Evolutionary conservation across 768 basidiomycete genomes (phyloP).

Genomic region (Serendipita vermifera): DNA sequence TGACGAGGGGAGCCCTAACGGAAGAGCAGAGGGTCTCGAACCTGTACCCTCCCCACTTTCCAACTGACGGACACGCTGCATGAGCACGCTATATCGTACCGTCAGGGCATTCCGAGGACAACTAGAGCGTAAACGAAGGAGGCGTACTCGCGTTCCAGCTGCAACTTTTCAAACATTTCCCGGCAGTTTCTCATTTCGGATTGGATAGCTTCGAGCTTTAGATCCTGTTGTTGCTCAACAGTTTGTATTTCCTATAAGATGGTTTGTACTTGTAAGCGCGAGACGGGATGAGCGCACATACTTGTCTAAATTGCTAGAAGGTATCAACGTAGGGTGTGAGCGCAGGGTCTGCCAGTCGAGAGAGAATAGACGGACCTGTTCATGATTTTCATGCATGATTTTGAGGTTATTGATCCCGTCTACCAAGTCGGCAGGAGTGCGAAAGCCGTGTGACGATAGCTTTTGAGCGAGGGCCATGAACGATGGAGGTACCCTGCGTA

Average conservation of each 20-base stretch:
- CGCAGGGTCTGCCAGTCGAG: neutral
- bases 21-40: neutral
- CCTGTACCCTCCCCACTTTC: neutral
- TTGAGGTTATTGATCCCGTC: neutral
- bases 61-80: neutral
- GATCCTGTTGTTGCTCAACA: neutral
- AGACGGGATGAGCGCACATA: neutral
- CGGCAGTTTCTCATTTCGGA: neutral
- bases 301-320: slow-evolving; percentile 1
- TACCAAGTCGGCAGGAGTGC: neutral
- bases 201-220: neutral
- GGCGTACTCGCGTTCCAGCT: neutral
- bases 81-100: neutral
- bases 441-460: too few relatives aligned
- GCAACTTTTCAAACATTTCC: neutral
- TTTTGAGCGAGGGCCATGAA: too few relatives aligned
- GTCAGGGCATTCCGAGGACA: too few relatives aligned
- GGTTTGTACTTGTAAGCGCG: neutral
- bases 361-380: neutral
- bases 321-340: neutral
- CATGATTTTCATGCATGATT: neutral
- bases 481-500: too few relatives aligned
- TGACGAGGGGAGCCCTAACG: neutral
- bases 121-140: too few relatives aligned
- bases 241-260: neutral